phyloP scores from a whole-genome alignment of 75 land plant genomes.

The Cunninghamia lanceolata region DNA sequence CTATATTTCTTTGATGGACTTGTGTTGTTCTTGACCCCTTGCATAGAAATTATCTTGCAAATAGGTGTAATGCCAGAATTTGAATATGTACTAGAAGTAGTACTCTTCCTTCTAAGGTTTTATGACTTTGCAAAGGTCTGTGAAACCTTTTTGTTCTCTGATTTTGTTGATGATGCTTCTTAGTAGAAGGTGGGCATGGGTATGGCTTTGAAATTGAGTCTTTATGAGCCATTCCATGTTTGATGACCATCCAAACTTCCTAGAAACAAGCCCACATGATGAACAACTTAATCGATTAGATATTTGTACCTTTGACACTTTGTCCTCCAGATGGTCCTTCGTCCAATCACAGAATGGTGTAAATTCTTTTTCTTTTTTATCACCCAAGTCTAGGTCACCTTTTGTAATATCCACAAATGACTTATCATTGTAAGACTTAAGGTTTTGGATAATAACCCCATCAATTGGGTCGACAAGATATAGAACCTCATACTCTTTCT shows the following conservation, averaged over 20 bases:
- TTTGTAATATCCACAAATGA: conserved; percentile 96
- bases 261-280: conserved; percentile 57
- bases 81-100: not conserved
- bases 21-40: not conserved
- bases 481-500: conserved; percentile 84
- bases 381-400: conserved; percentile 92
- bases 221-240: not conserved
- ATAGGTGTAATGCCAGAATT: not conserved
- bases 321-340: conserved; percentile 85
- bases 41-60: not conserved
- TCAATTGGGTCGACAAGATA: conserved; percentile 92
- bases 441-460: conserved; percentile 74
- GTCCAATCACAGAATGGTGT: conserved; percentile 91
- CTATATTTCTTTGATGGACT: no score
- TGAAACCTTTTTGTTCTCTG: conserved; percentile 18
- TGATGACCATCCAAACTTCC: no score
- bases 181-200: conserved; percentile 52
- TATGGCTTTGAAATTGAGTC: conserved; percentile 53
- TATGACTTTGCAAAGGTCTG: not conserved
- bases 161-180: conserved; percentile 25
- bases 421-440: conserved; percentile 89
- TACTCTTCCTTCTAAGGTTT: not conserved
- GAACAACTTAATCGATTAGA: conserved; percentile 87
- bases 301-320: conserved; percentile 87
- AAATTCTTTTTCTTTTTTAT: conserved; percentile 81